Evolutionary conservation across 495 filamentous ascomycete genomes (phyloP), one percentile per base, ranked within the genome.

Genomic region (Jackrogersella minutella): DNA sequence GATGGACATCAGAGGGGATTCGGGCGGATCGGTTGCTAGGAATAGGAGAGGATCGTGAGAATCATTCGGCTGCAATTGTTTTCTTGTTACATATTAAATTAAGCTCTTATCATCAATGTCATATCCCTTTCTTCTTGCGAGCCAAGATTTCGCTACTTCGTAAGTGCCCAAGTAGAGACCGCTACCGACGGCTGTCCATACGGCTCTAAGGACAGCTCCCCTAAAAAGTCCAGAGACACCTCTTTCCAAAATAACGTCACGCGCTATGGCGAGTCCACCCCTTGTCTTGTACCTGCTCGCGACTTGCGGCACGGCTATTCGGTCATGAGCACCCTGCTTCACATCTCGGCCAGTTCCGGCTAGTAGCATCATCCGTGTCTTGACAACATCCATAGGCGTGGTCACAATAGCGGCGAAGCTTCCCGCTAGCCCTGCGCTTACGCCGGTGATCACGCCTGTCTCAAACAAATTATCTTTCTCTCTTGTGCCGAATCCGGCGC

Each of bases 91-190:
- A 55, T 13, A 30, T 56, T 64, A 67, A 33, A 55, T 36, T 28
- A 58, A 36, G 39, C 54, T 37, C 0, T 37, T 26, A 50, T 53
- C 58, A 8, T 64, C 70, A 43, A 10, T 51, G 50, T 50, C 62
- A 24, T 57, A 16, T 43, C 82, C 80, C 51, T 81, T 76, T 36
- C 79, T 82, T 63, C 87, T 63, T 28, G 43, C 87, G 37, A 96
- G 78, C 80, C 87, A 92, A 33, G 88, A 77, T 66, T 92, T 84
- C 22, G 89, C 89, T 56, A 86, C 87, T 74, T 97, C 92, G 77
- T 97, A 97, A 16, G 90, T 87, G 14, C 92, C 89, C 9, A 97
- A 79, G 82, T 97, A 97, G 26, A 97, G 74, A 6, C 93, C 91
- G 66, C 90, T 87, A 5, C 92, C 90, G 11, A 95, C 58, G 10